phyloP scores from a whole-genome alignment of 139 green algal genomes.

The Chlamydomonas eustigma region DNA sequence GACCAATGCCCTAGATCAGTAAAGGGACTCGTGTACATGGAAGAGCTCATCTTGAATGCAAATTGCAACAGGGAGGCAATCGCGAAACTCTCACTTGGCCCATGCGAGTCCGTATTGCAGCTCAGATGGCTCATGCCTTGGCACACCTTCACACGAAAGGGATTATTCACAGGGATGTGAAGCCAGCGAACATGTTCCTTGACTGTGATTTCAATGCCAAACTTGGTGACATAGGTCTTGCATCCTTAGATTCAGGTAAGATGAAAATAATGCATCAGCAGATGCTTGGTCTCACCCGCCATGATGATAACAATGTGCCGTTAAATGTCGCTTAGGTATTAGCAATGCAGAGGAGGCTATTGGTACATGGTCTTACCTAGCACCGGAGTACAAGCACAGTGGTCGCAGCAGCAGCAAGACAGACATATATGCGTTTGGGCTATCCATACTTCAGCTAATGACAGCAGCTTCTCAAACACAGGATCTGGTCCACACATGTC shows the following conservation, averaged over 20 bases:
- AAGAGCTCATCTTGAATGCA: too few species aligned
- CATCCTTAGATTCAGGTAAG: neutral
- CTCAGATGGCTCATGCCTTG: conserved; percentile 32
- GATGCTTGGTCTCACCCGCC: neutral
- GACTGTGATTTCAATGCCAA: conserved; percentile 39
- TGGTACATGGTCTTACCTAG: conserved; percentile 42
- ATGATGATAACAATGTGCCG: neutral
- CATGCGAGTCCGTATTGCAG: conserved; percentile 21
- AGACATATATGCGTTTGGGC: conserved; percentile 36
- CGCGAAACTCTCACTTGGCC: conserved; percentile 25
- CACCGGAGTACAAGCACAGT: conserved; percentile 36
- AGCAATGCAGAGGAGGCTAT: conserved; percentile 19
- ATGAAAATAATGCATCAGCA: neutral
- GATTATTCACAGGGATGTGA: conserved; percentile 34
- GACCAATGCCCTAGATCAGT: too few species aligned
- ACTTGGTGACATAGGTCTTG: conserved; percentile 40
- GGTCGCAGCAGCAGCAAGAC: conserved; percentile 31
- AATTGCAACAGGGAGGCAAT: too few species aligned
- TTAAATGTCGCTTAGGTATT: neutral
- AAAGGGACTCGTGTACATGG: too few species aligned
- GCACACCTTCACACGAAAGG: conserved; percentile 32
- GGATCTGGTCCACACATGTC: conserved; percentile 21
- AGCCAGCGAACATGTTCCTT: conserved; percentile 48
- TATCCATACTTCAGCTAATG: conserved; percentile 36
- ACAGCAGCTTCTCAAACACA: conserved; percentile 11